Conservation (phyloP, 1,284 basidiomycete species). For the Thecaphora thlaspeos region DNA sequence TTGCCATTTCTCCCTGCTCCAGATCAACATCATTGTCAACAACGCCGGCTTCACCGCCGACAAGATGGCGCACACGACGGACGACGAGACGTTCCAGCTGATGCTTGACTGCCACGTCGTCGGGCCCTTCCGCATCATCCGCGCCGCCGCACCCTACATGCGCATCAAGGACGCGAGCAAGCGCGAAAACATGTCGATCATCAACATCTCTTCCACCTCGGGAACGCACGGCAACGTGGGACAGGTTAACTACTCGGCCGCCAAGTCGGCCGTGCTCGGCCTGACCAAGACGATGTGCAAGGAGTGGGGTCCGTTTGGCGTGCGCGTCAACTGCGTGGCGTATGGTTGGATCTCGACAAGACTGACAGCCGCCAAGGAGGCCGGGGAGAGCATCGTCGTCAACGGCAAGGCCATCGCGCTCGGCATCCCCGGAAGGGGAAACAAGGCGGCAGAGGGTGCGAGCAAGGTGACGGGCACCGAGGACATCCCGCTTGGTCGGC, state of each 20-base stretch:
- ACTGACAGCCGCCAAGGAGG: slow-evolving; percentile 72
- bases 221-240: slow-evolving; percentile 63
- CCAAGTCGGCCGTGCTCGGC: slow-evolving; percentile 60
- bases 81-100: slow-evolving; percentile 76
- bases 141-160: slow-evolving; percentile 80
- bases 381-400: slow-evolving; percentile 73
- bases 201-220: slow-evolving; percentile 41
- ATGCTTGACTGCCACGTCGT: slow-evolving; percentile 69
- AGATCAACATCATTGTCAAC: slow-evolving; percentile 66
- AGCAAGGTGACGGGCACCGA: slow-evolving; percentile 65
- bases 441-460: slow-evolving; percentile 63
- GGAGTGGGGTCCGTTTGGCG: slow-evolving; percentile 80
- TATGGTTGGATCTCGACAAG: slow-evolving; percentile 72
- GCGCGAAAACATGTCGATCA: slow-evolving; percentile 65
- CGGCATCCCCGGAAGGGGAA: slow-evolving; percentile 61
- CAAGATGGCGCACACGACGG: slow-evolving; percentile 79
- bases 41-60: slow-evolving; percentile 86
- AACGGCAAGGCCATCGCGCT: slow-evolving; percentile 79
- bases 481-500: slow-evolving; percentile 71
- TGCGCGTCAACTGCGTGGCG: slow-evolving; percentile 72
- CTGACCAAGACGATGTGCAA: slow-evolving; percentile 81
- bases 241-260: slow-evolving; percentile 70
- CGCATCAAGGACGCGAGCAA: slow-evolving; percentile 67
- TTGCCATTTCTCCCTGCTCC: too few species aligned
- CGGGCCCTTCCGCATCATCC: slow-evolving; percentile 74